Evolutionary conservation across 108 stramenopile genomes (phyloP).

Genomic region (Cyclotella sp.): DNA sequence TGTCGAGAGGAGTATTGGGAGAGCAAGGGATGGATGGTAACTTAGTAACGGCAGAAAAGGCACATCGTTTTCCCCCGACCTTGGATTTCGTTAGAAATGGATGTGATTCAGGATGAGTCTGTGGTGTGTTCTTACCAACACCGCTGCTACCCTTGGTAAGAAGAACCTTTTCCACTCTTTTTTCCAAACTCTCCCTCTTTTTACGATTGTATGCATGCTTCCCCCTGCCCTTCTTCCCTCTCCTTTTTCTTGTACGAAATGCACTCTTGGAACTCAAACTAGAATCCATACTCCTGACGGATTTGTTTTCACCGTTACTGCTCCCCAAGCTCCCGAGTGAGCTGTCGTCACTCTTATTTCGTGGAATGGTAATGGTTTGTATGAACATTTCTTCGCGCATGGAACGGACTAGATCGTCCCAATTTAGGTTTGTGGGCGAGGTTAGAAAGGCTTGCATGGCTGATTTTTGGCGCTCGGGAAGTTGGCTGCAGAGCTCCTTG

Average conservation of each 20-base stretch:
- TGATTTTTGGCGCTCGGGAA: constrained; percentile 22
- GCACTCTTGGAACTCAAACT: constrained; percentile 24
- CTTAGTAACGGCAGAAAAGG: constrained; percentile 18
- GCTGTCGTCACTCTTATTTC: constrained; percentile 2
- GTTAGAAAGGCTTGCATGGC: constrained; percentile 36
- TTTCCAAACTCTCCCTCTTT: constrained; percentile 25
- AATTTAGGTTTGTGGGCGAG: constrained; percentile 23
- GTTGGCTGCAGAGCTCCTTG: background rate
- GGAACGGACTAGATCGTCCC: constrained; percentile 35
- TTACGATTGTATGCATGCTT: background rate
- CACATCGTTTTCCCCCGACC: background rate
- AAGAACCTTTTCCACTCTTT: constrained; percentile 19
- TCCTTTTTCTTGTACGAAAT: background rate
- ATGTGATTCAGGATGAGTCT: background rate
- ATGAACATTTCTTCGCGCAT: constrained; percentile 38
- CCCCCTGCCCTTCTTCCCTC: background rate
- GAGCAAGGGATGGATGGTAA: constrained; percentile 16
- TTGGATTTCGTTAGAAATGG: constrained; percentile 3
- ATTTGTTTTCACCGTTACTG: background rate
- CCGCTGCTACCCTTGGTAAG: too few species aligned
- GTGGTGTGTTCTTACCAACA: background rate
- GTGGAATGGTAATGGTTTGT: constrained; percentile 19
- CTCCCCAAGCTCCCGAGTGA: background rate
- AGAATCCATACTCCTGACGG: constrained; percentile 10
- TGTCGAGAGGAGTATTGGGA: background rate